phyloP scores from a whole-genome alignment of 129 eudicot species.

The Solidago caesia region DNA sequence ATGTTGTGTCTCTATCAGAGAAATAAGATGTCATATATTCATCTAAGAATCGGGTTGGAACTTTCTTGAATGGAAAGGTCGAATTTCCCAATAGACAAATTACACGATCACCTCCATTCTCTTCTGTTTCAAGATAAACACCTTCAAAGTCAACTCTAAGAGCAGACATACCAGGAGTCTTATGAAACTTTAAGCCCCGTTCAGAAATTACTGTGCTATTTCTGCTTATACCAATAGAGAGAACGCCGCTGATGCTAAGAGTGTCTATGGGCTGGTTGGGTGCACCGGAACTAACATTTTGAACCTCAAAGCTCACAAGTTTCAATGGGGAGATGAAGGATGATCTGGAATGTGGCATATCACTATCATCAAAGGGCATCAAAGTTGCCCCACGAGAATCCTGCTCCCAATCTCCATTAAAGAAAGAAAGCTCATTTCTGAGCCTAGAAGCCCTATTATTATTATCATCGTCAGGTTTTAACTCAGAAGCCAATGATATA shows the following conservation, averaged over 20 bases:
- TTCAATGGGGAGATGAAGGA: conserved; percentile 29
- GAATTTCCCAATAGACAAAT: conserved; percentile 45
- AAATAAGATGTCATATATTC: conserved; percentile 24
- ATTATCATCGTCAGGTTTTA: conserved; percentile 16
- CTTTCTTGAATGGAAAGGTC: conserved; percentile 35
- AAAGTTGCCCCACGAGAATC: conserved; percentile 33
- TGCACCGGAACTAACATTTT: conserved; percentile 14
- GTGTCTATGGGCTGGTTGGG: conserved; percentile 25
- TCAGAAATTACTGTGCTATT: conserved; percentile 27
- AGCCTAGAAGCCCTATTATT: conserved; percentile 10
- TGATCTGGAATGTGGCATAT: conserved; percentile 21
- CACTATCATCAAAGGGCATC: conserved; percentile 43
- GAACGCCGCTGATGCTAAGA: conserved; percentile 29
- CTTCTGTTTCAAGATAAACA: conserved; percentile 32
- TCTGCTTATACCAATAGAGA: conserved; percentile 39
- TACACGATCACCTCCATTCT: conserved; percentile 27
- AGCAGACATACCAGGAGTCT: conserved; percentile 37
- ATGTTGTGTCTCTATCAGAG: not conserved
- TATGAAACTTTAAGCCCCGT: conserved; percentile 17
- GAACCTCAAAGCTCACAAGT: conserved; percentile 34
- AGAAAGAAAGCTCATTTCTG: conserved; percentile 38
- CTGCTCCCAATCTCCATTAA: conserved; percentile 48
- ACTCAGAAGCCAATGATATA: conserved; percentile 41
- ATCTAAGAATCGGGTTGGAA: conserved; percentile 12
- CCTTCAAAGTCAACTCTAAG: conserved; percentile 45